phyloP scores from a whole-genome alignment of 106 monocot species.

The Triglochin maritima region DNA sequence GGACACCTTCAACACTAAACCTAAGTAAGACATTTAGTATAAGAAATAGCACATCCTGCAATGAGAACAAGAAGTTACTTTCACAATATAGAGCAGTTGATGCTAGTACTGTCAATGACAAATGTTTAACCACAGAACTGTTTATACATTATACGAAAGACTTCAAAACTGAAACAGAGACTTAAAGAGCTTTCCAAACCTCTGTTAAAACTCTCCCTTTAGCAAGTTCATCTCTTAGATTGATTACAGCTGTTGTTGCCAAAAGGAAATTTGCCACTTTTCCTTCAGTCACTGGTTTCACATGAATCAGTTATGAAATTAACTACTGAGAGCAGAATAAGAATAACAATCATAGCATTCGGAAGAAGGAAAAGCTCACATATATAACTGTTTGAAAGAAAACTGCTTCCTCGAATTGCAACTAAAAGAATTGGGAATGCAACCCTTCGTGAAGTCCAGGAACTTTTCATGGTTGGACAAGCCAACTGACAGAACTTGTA shows the following conservation, averaged over 20 bases:
- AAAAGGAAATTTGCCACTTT: conserved; percentile 84
- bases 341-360: background rate
- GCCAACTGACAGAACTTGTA: conserved; percentile 7
- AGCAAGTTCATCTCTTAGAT: conserved; percentile 31
- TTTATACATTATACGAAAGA: too few species aligned
- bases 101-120: background rate
- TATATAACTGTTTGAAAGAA: conserved; percentile 96
- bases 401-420: conserved; percentile 63
- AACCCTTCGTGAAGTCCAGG: conserved; percentile 10
- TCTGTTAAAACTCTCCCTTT: conserved; percentile 24
- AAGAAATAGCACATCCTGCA: conserved; percentile 63
- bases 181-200: conserved; percentile 21
- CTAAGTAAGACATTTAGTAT: conserved; percentile 50
- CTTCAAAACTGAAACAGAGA: too few species aligned
- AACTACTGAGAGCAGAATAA: background rate
- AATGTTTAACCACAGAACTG: too few species aligned
- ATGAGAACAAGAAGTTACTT: conserved; percentile 3
- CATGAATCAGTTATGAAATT: background rate
- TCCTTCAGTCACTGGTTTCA: conserved; percentile 71
- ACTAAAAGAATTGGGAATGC: conserved; percentile 30
- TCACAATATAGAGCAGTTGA: background rate
- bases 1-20: conserved; percentile 42
- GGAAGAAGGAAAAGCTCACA: conserved; percentile 39
- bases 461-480: conserved; percentile 1
- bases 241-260: conserved; percentile 48